Percentiles rank a stretch among this genome's conserved stretches.
phyloP scores from a whole-genome alignment of 2,329 filamentous ascomycete species.

The Penicillium nordicum region DNA sequence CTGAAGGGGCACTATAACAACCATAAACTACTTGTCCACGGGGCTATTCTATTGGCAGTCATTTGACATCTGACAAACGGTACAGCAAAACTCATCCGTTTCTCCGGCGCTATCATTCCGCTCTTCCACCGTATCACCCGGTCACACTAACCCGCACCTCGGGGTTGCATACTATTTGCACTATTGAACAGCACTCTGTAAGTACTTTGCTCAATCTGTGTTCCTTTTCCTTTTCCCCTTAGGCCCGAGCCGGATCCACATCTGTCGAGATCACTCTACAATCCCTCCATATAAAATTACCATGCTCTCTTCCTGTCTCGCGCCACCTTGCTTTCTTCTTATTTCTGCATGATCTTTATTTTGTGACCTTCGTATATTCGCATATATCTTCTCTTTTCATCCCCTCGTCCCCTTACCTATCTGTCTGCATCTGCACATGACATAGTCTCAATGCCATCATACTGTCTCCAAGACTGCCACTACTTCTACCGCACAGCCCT shows the following conservation, averaged over 20 bases:
- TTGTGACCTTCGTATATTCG: background rate
- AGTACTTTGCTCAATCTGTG: conserved; percentile 14
- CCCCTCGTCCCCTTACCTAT: conserved; percentile 4
- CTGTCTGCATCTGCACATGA: conserved; percentile 27
- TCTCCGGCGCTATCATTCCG: conserved; percentile 28
- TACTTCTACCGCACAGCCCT: conserved; percentile 90
- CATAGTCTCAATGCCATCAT: conserved; percentile 67
- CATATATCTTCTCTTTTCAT: background rate
- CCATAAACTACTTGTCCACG: background rate
- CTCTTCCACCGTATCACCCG: conserved; percentile 15
- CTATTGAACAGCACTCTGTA: conserved; percentile 8
- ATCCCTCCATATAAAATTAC: conserved; percentile 3
- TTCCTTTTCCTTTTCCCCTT: conserved; percentile 10
- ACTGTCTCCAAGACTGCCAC: conserved; percentile 81
- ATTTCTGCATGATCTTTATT: background rate
- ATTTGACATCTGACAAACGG: conserved; percentile 13
- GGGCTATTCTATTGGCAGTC: conserved; percentile 5
- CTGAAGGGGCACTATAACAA: background rate
- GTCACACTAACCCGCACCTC: conserved; percentile 8
- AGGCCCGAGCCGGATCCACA: conserved; percentile 16
- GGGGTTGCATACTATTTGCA: conserved; percentile 2
- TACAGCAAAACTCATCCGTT: conserved; percentile 31
- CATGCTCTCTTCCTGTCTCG: background rate
- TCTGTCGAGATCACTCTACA: background rate
- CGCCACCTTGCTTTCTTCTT: background rate